phyloP scores from a whole-genome alignment of 2,329 filamentous ascomycete genomes.

The Penicillium sp. region DNA sequence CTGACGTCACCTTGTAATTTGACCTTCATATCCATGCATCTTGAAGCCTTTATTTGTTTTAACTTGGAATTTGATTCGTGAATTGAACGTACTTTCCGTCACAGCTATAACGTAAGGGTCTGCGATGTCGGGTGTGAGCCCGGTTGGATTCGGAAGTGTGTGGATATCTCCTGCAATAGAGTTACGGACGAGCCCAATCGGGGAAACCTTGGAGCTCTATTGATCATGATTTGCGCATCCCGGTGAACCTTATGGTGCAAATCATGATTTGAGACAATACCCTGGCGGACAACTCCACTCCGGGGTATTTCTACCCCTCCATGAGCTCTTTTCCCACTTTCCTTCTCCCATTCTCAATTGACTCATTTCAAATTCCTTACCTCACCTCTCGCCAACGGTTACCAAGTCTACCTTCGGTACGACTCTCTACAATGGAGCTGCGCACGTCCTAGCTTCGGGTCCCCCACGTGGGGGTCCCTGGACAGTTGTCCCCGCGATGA shows the following conservation, averaged over 20 bases:
- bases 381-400: neutral
- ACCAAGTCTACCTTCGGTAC: slow-evolving; percentile 26
- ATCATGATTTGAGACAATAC: slow-evolving; percentile 7
- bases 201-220: neutral
- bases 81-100: neutral
- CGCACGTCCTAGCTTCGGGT: slow-evolving; percentile 24
- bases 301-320: slow-evolving; percentile 24
- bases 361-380: neutral
- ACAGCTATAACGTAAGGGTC: neutral
- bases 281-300: slow-evolving; percentile 8
- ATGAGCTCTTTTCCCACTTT: neutral
- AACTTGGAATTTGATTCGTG: neutral
- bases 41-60: slow-evolving; percentile 18
- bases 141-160: slow-evolving; percentile 17
- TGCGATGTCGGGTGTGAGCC: neutral
- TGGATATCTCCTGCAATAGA: slow-evolving; percentile 9
- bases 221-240: neutral
- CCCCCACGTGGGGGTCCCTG: neutral
- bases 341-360: slow-evolving; percentile 7
- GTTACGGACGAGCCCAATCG: slow-evolving; percentile 12
- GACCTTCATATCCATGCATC: slow-evolving; percentile 16
- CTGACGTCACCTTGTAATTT: slow-evolving; percentile 17
- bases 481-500: slow-evolving; percentile 26
- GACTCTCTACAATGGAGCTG: slow-evolving; percentile 31
- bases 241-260: slow-evolving; percentile 15